Evolutionary conservation across 2,329 filamentous ascomycete genomes (phyloP), one percentile per base, ranked within the genome.

Genomic region (Neonectria faginata): DNA sequence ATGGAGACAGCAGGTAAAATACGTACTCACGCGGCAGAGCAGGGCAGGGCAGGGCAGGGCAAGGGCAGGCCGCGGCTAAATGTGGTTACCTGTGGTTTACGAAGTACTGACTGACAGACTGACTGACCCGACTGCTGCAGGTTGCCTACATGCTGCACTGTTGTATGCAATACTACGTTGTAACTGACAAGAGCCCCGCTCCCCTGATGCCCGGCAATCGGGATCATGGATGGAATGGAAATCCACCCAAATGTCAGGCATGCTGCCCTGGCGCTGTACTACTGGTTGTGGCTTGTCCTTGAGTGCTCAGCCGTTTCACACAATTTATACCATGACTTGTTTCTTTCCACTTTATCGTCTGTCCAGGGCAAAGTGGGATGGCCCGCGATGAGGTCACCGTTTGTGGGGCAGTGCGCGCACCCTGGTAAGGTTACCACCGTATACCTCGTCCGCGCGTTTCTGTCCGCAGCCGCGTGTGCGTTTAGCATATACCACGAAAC

Each of bases 71-170:
- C 33, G 61, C 64, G 61, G 64, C 53, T 60, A 66, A 64, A 60
- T 64, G 47, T 55, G 65, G 65, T 25, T 60, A 67, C 56, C 47
- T 55, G 54, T 51, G 65, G 54, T 39, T 52, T 57, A 65, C 20
- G 20, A 22, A 22, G 20, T 22, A 25, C 25, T 25, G 25, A 25
- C 25, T 25, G 25, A 6, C 25, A 25, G 25, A 25, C 25, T 6
- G 25, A 25, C 25, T 25, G 25, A 25, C 25, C 25, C 25, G 25
- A 4, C 27, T 39, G 27, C 31, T 22, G 27, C 25, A 36, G 12
- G 12, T 25, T 25, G 25, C 25, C 25, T 25, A 25, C 25, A 25
- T 25, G 25, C 25, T 25, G 25, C 5, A 25, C 25, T 25, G 25
- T 25, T 25, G 25, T 6, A 25, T 4, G 25, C 25, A 25, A 25